phyloP scores from a whole-genome alignment of 441 rosid genomes.

The Biscutella laevigata region DNA sequence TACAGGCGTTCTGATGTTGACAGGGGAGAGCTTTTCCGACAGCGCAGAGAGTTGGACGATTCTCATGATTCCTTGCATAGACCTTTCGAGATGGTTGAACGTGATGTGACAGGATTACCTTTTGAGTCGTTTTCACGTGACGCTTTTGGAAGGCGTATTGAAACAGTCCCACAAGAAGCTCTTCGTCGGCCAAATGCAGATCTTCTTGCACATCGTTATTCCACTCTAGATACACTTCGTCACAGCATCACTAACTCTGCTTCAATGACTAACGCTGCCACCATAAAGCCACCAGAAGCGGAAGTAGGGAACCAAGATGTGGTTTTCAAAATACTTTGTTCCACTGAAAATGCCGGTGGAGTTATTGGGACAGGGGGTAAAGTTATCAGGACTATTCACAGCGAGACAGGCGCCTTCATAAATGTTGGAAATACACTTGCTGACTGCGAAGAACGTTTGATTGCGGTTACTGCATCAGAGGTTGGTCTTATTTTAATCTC shows the following conservation, averaged over 20 bases:
- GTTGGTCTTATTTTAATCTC: conserved; percentile 32
- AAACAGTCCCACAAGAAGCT: conserved; percentile 31
- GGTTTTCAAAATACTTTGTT: conserved; percentile 63
- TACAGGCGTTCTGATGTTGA: conserved; percentile 34
- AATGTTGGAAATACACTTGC: conserved; percentile 49
- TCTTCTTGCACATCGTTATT: conserved; percentile 34
- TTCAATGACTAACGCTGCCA: conserved; percentile 33
- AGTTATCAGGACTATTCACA: conserved; percentile 59
- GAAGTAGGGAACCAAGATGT: conserved; percentile 44
- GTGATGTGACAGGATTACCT: conserved; percentile 30
- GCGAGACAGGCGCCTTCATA: conserved; percentile 72
- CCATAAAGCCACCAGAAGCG: conserved; percentile 31
- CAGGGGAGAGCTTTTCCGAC: conserved; percentile 27
- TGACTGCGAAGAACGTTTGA: conserved; percentile 72
- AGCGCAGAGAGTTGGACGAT: conserved; percentile 24
- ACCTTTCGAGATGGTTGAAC: conserved; percentile 31
- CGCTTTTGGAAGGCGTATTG: conserved; percentile 22
- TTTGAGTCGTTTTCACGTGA: conserved; percentile 24
- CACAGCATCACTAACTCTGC: conserved; percentile 35
- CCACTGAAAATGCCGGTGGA: conserved; percentile 64
- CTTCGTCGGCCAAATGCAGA: conserved; percentile 33
- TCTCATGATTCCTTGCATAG: conserved; percentile 29
- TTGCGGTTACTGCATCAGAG: conserved; percentile 72
- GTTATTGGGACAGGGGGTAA: conserved; percentile 84
- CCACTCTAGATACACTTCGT: conserved; percentile 29